Conservation (phyloP, 306 rosid genomes). For the Ormosia semicastrata region DNA sequence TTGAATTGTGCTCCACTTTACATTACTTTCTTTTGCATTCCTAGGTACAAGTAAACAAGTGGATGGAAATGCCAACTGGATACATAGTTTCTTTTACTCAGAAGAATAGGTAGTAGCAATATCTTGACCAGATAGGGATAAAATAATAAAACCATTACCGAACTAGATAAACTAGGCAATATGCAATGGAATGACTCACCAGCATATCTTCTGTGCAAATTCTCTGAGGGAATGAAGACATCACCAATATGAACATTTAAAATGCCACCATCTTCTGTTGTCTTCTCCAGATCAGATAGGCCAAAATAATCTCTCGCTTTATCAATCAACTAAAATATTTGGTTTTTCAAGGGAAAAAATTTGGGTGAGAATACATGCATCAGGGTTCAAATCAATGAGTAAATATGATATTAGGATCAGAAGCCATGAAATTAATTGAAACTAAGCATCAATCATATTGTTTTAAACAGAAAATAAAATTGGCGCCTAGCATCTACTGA, state of each 20-base stretch:
- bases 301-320: slow-evolving; percentile 82
- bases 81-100: not conserved
- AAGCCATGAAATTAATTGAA: slow-evolving; percentile 13
- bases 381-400: slow-evolving; percentile 1
- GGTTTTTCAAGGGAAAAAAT: slow-evolving; percentile 22
- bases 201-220: slow-evolving; percentile 63
- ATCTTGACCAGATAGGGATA: not conserved
- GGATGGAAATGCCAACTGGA: not conserved
- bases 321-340: slow-evolving; percentile 67
- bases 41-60: not conserved
- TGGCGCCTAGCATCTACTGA: not conserved
- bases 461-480: not conserved
- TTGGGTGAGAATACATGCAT: not conserved
- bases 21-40: not conserved
- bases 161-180: slow-evolving; percentile 17
- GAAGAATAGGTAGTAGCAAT: slow-evolving; percentile 1
- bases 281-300: slow-evolving; percentile 77
- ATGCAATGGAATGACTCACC: slow-evolving; percentile 56
- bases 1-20: slow-evolving; percentile 1
- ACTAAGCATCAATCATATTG: not conserved
- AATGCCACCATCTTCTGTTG: slow-evolving; percentile 69
- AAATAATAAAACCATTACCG: not conserved
- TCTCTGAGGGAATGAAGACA: slow-evolving; percentile 64
- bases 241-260: slow-evolving; percentile 78
- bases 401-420: slow-evolving; percentile 4